Percentiles rank a stretch among this genome's conserved stretches.
phyloP scores from a whole-genome alignment of 2,329 filamentous ascomycete genomes.

The Fusarium subtropicale region DNA sequence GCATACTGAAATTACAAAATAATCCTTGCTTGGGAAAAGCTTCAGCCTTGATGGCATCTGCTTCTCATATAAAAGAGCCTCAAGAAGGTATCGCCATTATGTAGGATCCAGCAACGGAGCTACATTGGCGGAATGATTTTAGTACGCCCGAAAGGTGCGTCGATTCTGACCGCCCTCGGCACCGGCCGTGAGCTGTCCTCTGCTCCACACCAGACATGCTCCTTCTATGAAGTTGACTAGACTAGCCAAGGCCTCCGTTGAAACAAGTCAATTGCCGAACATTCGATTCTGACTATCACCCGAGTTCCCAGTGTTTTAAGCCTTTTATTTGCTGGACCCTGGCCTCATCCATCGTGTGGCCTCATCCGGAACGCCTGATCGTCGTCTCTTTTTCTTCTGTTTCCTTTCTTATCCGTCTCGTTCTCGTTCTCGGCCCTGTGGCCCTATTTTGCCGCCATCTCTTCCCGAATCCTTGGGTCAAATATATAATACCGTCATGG shows the following conservation, averaged over 20 bases:
- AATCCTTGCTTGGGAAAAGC: conserved; percentile 2
- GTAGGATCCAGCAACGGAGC: conserved; percentile 29
- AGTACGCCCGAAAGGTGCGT: conserved; percentile 37
- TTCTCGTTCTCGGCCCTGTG: conserved; percentile 17
- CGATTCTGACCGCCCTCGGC: conserved; percentile 36
- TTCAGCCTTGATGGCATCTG: not conserved
- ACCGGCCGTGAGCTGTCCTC: conserved; percentile 22
- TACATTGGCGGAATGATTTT: conserved; percentile 2
- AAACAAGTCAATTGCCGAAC: conserved; percentile 45
- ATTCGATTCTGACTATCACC: conserved; percentile 48
- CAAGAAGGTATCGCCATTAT: conserved; percentile 4
- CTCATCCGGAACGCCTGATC: conserved; percentile 46
- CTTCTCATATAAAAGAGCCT: not conserved
- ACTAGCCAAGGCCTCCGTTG: conserved; percentile 20
- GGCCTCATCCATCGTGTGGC: conserved; percentile 37
- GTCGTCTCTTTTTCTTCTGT: conserved; percentile 25
- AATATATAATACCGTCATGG: conserved; percentile 50
- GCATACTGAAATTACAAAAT: not conserved
- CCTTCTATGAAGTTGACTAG: not conserved
- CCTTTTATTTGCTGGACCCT: conserved; percentile 29
- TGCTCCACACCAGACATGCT: conserved; percentile 11
- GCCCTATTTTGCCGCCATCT: conserved; percentile 10
- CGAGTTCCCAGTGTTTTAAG: conserved; percentile 42
- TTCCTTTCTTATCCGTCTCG: conserved; percentile 20
- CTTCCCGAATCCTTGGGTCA: conserved; percentile 22